A percentile compares a stretch with the other conserved stretches of the same genome.
Evolutionary conservation across 371 early-diverging fungal species (phyloP).

Genomic region (Dinochytrium kinnereticum): DNA sequence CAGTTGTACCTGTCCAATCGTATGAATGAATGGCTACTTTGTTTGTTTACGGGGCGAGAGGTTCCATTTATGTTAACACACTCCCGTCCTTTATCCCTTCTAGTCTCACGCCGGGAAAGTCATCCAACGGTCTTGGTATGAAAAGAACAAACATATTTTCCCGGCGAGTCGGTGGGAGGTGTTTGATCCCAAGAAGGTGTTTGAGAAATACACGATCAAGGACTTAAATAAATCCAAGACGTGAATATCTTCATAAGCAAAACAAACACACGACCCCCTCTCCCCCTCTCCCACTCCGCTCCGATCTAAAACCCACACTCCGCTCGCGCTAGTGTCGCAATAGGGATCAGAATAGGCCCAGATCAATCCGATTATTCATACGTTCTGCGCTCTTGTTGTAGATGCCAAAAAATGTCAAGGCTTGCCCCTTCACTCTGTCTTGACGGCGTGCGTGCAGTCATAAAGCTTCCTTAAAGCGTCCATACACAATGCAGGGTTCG

Average conservation of each 20-base stretch:
- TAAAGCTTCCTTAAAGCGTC: background rate
- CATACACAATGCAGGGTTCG: background rate
- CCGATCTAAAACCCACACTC: no score
- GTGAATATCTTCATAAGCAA: background rate
- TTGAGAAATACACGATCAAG: constrained; percentile 77
- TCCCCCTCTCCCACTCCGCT: no score
- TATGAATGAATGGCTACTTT: no score
- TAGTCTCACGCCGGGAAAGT: constrained; percentile 97
- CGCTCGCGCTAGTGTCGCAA: no score
- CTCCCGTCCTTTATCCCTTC: no score
- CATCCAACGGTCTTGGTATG: constrained; percentile 92
- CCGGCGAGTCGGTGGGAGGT: constrained; percentile 95
- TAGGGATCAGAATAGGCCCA: no score
- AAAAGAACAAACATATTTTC: constrained; percentile 95
- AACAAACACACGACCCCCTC: no score
- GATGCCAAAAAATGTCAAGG: no score
- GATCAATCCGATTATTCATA: background rate
- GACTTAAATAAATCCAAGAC: constrained; percentile 41
- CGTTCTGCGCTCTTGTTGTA: background rate
- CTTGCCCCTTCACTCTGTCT: no score
- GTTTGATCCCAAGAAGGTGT: constrained; percentile 88
- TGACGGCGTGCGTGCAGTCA: constrained; percentile 14
- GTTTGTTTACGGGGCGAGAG: no score
- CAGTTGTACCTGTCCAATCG: no score
- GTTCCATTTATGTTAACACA: no score